These are phyloP conservation scores for Pulveroboletus sp. DNA, from an alignment of 768 basidiomycete genomes.

Conservation along the genomic window DNA sequence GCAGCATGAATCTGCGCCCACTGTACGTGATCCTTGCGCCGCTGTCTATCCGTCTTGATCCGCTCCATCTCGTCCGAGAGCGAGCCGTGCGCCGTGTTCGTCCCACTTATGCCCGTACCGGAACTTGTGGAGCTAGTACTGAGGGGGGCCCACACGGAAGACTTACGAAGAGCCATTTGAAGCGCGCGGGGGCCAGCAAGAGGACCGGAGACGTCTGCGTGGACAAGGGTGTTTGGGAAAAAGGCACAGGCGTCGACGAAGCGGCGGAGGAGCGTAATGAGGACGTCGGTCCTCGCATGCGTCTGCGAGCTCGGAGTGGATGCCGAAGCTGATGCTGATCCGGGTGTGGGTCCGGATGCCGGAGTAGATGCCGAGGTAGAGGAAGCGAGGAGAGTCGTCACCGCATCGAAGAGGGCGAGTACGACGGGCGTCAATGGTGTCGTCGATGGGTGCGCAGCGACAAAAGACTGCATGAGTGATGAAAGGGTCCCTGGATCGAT, in stretches of 20 bases:
- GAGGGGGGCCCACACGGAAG: constrained; percentile 48
- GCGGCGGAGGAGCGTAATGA: constrained; percentile 35
- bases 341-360: constrained; percentile 26
- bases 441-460: constrained; percentile 43
- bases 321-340: constrained; percentile 32
- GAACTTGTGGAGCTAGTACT: not conserved
- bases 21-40: constrained; percentile 59
- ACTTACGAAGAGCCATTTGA: constrained; percentile 54
- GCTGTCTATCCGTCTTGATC: constrained; percentile 54
- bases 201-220: constrained; percentile 53
- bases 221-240: constrained; percentile 43
- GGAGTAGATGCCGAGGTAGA: constrained; percentile 22
- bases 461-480: constrained; percentile 49
- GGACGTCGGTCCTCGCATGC: constrained; percentile 8
- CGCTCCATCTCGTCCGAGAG: constrained; percentile 60
- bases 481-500: constrained; percentile 47
- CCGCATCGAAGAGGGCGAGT: constrained; percentile 51
- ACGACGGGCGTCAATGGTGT: constrained; percentile 49
- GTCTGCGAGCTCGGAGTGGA: constrained; percentile 9
- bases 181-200: constrained; percentile 53
- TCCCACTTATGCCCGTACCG: not conserved
- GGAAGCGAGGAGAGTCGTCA: constrained; percentile 23
- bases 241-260: constrained; percentile 50
- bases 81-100: constrained; percentile 23
- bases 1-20: constrained; percentile 66